Percentiles rank a stretch among this genome's conserved stretches.
These are phyloP conservation scores for Colletotrichum liaoningense DNA, from an alignment of 2,329 filamentous ascomycete genomes.

Conservation along the genomic window DNA sequence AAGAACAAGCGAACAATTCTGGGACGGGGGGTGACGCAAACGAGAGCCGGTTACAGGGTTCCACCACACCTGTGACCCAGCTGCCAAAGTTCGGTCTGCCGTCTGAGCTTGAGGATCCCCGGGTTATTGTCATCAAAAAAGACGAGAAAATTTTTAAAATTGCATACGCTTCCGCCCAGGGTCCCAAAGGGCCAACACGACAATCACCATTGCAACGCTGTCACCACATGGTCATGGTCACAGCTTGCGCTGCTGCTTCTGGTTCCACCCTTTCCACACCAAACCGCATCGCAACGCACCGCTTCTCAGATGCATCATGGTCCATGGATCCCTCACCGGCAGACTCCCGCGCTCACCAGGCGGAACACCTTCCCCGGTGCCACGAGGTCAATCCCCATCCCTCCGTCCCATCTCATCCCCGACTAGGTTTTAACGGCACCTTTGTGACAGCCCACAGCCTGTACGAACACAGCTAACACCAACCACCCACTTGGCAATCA, in stretches of 20 bases:
- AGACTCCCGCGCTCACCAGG: constrained; percentile 1
- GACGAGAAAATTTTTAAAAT: constrained; percentile 33
- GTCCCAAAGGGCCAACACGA: background rate
- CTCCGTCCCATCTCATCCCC: constrained; percentile 27
- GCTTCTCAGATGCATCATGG: background rate
- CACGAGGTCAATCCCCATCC: constrained; percentile 28
- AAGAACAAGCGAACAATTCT: constrained; percentile 33
- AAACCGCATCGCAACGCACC: background rate
- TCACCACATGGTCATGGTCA: background rate
- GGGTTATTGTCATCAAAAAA: constrained; percentile 31
- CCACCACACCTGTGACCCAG: background rate
- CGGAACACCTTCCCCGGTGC: constrained; percentile 36
- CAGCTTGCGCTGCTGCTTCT: background rate
- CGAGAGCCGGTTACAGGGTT: background rate
- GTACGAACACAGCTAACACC: background rate
- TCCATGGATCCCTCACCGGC: background rate
- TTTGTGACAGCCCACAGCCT: constrained; percentile 14
- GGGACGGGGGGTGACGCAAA: constrained; percentile 33
- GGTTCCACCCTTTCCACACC: background rate
- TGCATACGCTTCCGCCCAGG: constrained; percentile 9
- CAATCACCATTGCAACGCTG: constrained; percentile 1
- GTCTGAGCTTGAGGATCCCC: constrained; percentile 22
- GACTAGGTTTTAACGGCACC: constrained; percentile 18
- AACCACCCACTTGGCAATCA: constrained; percentile 7
- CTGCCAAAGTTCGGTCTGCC: background rate